phyloP scores from a whole-genome alignment of 768 basidiomycete species.

The Amanita polypyramis region DNA sequence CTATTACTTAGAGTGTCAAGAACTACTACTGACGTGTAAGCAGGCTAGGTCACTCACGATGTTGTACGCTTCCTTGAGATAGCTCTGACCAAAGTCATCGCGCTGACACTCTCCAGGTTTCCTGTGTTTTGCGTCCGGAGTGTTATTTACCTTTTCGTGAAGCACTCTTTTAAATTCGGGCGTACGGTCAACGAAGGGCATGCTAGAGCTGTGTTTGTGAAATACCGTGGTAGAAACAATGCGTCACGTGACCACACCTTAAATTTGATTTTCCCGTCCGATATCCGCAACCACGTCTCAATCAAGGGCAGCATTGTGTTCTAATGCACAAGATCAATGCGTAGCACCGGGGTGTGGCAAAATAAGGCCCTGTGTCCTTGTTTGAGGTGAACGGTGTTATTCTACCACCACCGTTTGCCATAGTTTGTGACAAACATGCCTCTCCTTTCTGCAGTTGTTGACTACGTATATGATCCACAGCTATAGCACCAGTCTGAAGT shows the following conservation, averaged over 20 bases:
- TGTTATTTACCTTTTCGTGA: slow-evolving; percentile 30
- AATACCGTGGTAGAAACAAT: neutral
- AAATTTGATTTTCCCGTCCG: neutral
- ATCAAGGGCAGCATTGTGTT: neutral
- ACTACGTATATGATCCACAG: neutral
- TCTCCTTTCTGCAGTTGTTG: neutral
- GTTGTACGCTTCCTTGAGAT: slow-evolving; percentile 64
- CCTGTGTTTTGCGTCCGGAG: slow-evolving; percentile 40
- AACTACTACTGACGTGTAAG: neutral
- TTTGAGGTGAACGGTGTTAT: slow-evolving; percentile 61
- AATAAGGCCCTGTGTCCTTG: slow-evolving; percentile 34
- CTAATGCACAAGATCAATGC: neutral
- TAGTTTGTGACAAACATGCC: slow-evolving; percentile 34
- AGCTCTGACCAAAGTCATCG: slow-evolving; percentile 39
- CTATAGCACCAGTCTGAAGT: neutral
- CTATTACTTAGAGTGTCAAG: slow-evolving; percentile 24
- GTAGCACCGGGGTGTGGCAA: slow-evolving; percentile 17
- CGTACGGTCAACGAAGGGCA: slow-evolving; percentile 55
- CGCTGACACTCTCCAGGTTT: slow-evolving; percentile 29
- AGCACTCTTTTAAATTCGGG: slow-evolving; percentile 46
- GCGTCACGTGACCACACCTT: neutral
- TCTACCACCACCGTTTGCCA: slow-evolving; percentile 46
- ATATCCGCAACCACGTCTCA: slow-evolving; percentile 3
- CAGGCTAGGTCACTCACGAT: slow-evolving; percentile 32
- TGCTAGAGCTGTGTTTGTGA: slow-evolving; percentile 14